phyloP scores from a whole-genome alignment of 768 basidiomycete genomes.

The Calocybe indica region DNA sequence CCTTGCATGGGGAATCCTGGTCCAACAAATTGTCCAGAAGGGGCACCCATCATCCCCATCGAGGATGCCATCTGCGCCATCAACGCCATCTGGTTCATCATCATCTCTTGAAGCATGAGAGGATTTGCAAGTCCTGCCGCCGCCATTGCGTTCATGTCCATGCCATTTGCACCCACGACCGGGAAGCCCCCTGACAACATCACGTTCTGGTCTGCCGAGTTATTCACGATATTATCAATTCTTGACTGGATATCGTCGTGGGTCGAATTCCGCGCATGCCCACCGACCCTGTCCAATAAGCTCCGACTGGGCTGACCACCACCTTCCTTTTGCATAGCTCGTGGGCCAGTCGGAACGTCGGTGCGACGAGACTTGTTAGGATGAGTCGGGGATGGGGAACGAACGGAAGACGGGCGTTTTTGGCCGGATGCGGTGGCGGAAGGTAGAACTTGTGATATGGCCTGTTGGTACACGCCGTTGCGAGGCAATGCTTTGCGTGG shows the following conservation, averaged over 20 bases:
- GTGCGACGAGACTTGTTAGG: constrained; percentile 69
- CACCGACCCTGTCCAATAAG: constrained; percentile 79
- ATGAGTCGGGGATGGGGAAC: constrained; percentile 60
- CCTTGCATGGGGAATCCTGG: constrained; percentile 59
- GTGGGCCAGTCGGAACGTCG: constrained; percentile 79
- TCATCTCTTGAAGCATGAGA: constrained; percentile 78
- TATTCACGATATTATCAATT: constrained; percentile 71
- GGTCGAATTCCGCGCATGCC: constrained; percentile 32
- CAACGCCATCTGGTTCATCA: constrained; percentile 88
- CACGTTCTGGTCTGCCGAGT: constrained; percentile 49
- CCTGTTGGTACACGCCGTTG: constrained; percentile 65
- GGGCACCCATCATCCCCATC: constrained; percentile 71
- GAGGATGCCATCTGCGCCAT: constrained; percentile 90
- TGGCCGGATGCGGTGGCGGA: constrained; percentile 43
- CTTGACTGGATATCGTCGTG: constrained; percentile 72
- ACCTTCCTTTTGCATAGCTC: constrained; percentile 64
- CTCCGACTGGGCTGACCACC: constrained; percentile 34
- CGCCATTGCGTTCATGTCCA: constrained; percentile 58
- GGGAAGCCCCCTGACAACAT: constrained; percentile 45
- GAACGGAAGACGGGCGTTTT: constrained; percentile 60
- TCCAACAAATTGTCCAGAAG: constrained; percentile 46
- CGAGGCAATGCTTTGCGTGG: constrained; percentile 44
- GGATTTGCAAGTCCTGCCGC: constrained; percentile 60
- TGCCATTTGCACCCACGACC: constrained; percentile 28
- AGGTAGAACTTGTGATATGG: constrained; percentile 59